phyloP scores from a whole-genome alignment of 257 asterid genomes.

The Marsdenia floribunda region DNA sequence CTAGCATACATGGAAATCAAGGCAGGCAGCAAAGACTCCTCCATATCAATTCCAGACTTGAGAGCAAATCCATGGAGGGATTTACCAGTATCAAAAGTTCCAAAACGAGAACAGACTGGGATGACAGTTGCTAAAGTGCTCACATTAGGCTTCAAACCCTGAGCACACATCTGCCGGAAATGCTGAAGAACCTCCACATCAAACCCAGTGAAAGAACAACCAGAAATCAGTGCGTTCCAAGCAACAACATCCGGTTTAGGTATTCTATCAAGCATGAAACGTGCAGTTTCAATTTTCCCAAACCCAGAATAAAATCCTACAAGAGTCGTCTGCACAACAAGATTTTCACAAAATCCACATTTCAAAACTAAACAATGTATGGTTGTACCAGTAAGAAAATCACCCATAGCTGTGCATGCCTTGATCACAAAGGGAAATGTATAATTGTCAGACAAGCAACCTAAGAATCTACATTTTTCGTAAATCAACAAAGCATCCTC shows the following conservation, averaged over 20 bases:
- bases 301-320: conserved; percentile 40
- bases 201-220: conserved; percentile 48
- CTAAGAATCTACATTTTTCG: conserved; percentile 33
- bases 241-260: conserved; percentile 48
- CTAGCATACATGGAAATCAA: conserved; percentile 52
- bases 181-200: conserved; percentile 30
- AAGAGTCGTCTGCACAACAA: conserved; percentile 48
- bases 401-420: conserved; percentile 43
- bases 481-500: conserved; percentile 33
- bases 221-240: conserved; percentile 65
- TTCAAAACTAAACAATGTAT: conserved; percentile 37
- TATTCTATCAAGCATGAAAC: conserved; percentile 48
- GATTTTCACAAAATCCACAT: conserved; percentile 41
- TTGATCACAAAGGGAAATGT: conserved; percentile 63
- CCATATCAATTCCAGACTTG: conserved; percentile 40
- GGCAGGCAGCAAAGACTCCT: conserved; percentile 45
- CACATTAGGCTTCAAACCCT: conserved; percentile 43
- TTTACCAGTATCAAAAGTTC: conserved; percentile 22
- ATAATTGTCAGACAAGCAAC: conserved; percentile 45
- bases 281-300: conserved; percentile 41
- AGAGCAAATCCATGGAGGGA: conserved; percentile 46
- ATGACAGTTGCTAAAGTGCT: conserved; percentile 53
- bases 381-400: conserved; percentile 31
- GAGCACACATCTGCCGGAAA: conserved; percentile 29
- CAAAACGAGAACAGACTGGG: conserved; percentile 45